Evolutionary conservation across 2,329 filamentous ascomycete species (phyloP).

Genomic region (Zymoseptoria pseudotritici): DNA sequence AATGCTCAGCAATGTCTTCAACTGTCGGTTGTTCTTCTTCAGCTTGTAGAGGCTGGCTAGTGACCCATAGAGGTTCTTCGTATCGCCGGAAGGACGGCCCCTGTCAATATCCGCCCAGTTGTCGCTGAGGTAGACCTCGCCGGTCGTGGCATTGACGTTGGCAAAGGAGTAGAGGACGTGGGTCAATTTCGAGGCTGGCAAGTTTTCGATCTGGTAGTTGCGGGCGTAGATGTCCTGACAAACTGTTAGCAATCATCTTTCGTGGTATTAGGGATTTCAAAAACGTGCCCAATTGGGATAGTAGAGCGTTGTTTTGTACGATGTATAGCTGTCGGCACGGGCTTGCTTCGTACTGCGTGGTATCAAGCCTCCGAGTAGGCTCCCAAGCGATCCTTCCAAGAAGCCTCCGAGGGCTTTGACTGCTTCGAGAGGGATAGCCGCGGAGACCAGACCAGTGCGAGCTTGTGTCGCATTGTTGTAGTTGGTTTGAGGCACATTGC

Average conservation of each 20-base stretch:
- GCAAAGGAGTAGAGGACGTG: conserved; percentile 91
- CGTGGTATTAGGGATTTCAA: no score
- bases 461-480: neutral
- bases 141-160: conserved; percentile 68
- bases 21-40: conserved; percentile 65
- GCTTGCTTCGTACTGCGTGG: neutral
- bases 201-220: conserved; percentile 71
- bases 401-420: neutral
- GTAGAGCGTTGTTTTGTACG: neutral
- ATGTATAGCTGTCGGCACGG: neutral
- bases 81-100: conserved; percentile 55
- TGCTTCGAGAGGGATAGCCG: neutral
- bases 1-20: conserved; percentile 74
- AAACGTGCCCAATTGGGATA: neutral
- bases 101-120: conserved; percentile 59
- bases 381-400: no score
- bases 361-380: neutral
- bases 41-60: conserved; percentile 67
- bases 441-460: neutral
- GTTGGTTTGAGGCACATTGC: neutral
- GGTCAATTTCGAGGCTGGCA: conserved; percentile 71
- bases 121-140: conserved; percentile 68
- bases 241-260: no score
- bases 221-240: conserved; percentile 55
- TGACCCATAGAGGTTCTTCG: conserved; percentile 66